Evolutionary conservation across 331 rosid genomes (phyloP).

Genomic region (Malus hybrid): DNA sequence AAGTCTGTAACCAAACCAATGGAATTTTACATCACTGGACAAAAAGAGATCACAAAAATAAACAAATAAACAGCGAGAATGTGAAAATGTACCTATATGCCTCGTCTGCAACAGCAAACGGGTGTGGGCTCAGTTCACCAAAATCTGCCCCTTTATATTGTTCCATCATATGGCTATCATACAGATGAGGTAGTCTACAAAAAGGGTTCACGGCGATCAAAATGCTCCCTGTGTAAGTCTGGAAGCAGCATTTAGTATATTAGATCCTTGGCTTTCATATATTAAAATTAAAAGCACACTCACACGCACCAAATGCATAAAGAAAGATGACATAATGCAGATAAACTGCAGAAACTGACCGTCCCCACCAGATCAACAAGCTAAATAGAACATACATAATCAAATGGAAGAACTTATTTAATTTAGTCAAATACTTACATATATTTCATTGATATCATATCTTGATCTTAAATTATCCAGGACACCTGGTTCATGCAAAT

Average conservation of each 20-base stretch:
- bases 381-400: neutral
- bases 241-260: slow-evolving; percentile 29
- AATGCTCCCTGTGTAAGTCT: slow-evolving; percentile 98
- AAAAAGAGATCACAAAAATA: slow-evolving; percentile 14
- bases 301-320: neutral
- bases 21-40: slow-evolving; percentile 8
- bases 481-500: slow-evolving; percentile 98
- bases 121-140: slow-evolving; percentile 99
- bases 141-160: slow-evolving; percentile 97
- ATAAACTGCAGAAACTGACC: too few species aligned
- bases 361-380: too few species aligned
- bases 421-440: slow-evolving; percentile 44
- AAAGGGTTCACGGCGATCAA: slow-evolving; percentile 99
- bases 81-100: slow-evolving; percentile 70
- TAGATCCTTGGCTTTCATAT: slow-evolving; percentile 3
- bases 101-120: slow-evolving; percentile 98
- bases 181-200: slow-evolving; percentile 83
- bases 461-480: slow-evolving; percentile 81
- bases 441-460: slow-evolving; percentile 97
- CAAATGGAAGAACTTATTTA: neutral
- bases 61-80: slow-evolving; percentile 11
- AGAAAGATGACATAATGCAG: too few species aligned
- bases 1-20: slow-evolving; percentile 58
- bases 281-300: neutral
- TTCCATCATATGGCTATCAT: slow-evolving; percentile 97